Percentiles rank a stretch among this genome's conserved stretches.
Conservation (phyloP, 345 rosid genomes). For the Sisymbrium altissimum region DNA sequence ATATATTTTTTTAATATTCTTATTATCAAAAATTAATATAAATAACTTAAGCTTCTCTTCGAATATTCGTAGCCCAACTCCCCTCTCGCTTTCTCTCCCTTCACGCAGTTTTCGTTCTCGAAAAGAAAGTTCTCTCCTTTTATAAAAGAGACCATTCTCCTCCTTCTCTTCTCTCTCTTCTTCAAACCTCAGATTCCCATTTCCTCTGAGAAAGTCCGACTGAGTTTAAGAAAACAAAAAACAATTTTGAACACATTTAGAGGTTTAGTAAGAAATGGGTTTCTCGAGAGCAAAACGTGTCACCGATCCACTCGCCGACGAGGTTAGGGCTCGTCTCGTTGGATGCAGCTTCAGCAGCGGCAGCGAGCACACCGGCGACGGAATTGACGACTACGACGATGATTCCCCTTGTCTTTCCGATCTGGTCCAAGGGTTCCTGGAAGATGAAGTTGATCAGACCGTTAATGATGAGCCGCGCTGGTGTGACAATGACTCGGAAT, state of each 20-base stretch:
- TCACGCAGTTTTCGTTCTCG: not conserved
- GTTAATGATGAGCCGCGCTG: not conserved
- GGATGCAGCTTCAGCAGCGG: constrained; percentile 61
- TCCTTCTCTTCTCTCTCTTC: no score
- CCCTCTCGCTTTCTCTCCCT: not conserved
- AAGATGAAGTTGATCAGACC: constrained; percentile 33
- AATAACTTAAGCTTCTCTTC: constrained; percentile 7
- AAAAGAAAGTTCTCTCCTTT: constrained; percentile 3
- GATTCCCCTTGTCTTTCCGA: constrained; percentile 72
- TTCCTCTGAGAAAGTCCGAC: not conserved
- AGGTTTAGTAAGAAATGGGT: not conserved
- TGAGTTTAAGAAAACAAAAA: not conserved
- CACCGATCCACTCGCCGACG: constrained; percentile 56
- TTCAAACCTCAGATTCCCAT: no score
- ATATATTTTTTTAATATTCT: not conserved
- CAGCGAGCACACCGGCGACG: constrained; percentile 66
- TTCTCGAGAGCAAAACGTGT: constrained; percentile 48
- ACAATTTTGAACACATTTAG: constrained; percentile 4
- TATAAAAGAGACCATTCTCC: not conserved
- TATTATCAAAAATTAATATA: not conserved
- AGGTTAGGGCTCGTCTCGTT: constrained; percentile 63
- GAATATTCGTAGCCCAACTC: constrained; percentile 28
- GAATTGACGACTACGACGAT: constrained; percentile 27
- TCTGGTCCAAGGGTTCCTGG: constrained; percentile 74
- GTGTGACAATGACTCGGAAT: constrained; percentile 13